Base-by-base conservation (phyloP, 2,329 filamentous ascomycete genomes). In the Dactylellina haptotyla region DNA sequence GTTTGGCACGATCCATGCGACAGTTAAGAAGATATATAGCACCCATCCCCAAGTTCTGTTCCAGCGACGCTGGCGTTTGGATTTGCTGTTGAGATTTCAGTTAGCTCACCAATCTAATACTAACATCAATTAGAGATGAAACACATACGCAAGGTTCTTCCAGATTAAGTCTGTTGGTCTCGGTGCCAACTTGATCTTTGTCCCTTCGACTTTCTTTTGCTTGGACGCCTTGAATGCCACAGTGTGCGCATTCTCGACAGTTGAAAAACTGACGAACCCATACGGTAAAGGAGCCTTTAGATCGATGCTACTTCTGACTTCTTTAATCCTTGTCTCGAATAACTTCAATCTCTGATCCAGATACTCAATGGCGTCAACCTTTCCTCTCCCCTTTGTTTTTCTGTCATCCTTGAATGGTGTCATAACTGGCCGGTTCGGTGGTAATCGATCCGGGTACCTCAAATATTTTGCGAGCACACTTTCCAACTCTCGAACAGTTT, bases 301-400 rank as follows among this genome's bases (percentile, higher is more conserved):
- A 81, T 98, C 94, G 5, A 99, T 88, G 0, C 88, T 88, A 39
- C 88, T 86, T 10, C 95, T 88, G 0, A 93, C 90, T 75, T 95
- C 88, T 79, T 90, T 92, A 81, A 99, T 93, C 79, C 96, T 87
- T 9, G 88, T 81, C 80, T 98, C 94, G 34, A 99, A 85, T 51
- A 89, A 85, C 76, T 88, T 88, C 79, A 99, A 97, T 16, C 93
- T 89, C 59, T 90, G 87, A 0, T 93, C 96, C 61, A 96, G 84
- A 78, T 97, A 98, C 75, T 97, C 92, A 78, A 99, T 98, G 16
- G 95, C 92, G 79, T 99, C 95, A 3, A 98, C 87, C 79, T 93
- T 94, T 76, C 91, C 87, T 12, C 87, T 87, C 32, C 85, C 87
- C 23, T 89, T 84, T 77, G 87, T 89, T 0, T 87, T 85, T 64